These are phyloP conservation scores for Cladosporium sphaerospermum DNA, from an alignment of 2,329 filamentous ascomycete genomes.

Conservation along the genomic window DNA sequence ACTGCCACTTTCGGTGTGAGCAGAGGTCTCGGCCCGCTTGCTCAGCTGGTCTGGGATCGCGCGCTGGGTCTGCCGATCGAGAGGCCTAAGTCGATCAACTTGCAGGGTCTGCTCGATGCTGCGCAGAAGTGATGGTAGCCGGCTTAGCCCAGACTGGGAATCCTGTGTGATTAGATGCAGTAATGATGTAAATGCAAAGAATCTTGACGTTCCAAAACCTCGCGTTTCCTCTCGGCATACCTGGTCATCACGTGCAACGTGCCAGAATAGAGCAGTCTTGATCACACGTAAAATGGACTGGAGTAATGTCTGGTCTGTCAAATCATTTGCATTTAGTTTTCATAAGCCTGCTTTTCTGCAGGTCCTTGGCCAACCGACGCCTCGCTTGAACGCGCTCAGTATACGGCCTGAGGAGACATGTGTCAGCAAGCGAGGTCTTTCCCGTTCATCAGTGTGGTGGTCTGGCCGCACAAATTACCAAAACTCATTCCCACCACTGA, in stretches of 20 bases:
- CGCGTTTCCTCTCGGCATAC: too few relatives aligned
- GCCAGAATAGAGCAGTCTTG: too few relatives aligned
- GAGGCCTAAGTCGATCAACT: constrained; percentile 94
- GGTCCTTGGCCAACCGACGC: background rate
- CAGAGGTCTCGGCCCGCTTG: constrained; percentile 73
- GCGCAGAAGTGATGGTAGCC: constrained; percentile 24
- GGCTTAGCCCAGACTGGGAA: too few relatives aligned
- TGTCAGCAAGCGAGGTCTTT: background rate
- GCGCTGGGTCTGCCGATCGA: constrained; percentile 92
- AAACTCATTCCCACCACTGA: too few relatives aligned
- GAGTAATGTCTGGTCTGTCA: too few relatives aligned
- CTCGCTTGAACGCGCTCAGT: background rate
- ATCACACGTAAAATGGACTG: too few relatives aligned
- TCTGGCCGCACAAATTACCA: background rate
- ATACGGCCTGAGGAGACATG: background rate
- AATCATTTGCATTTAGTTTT: too few relatives aligned
- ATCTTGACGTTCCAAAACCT: too few relatives aligned
- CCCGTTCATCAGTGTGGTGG: background rate
- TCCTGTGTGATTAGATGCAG: too few relatives aligned
- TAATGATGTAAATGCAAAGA: too few relatives aligned
- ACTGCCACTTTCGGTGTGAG: constrained; percentile 65
- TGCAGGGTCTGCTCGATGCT: constrained; percentile 72
- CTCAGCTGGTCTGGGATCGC: constrained; percentile 93
- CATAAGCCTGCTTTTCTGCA: background rate
- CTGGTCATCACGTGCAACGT: too few relatives aligned